These are phyloP conservation scores for Leishmania tropica DNA, from an alignment of 208 protist genomes.

Conservation along the genomic window DNA sequence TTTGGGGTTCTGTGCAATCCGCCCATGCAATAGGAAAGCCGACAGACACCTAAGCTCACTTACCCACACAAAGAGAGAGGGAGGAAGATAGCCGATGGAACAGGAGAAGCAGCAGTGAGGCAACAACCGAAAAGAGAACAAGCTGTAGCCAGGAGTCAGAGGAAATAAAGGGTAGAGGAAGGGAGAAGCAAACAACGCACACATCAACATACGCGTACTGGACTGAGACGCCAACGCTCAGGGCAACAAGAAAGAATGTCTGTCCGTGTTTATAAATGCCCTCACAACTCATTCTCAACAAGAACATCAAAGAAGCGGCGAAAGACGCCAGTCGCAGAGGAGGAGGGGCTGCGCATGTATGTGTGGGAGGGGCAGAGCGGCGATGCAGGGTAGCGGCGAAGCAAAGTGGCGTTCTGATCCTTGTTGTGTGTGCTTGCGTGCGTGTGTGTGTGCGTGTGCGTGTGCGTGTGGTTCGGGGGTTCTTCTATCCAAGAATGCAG, in stretches of 20 bases:
- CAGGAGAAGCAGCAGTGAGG: background rate
- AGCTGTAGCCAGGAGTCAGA: background rate
- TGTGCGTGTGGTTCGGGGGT: background rate
- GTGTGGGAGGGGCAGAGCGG: background rate
- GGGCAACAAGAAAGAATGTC: no score
- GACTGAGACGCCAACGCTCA: no score
- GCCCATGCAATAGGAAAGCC: background rate
- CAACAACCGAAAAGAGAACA: background rate
- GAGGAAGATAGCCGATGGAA: background rate
- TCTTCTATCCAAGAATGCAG: background rate
- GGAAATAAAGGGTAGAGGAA: no score
- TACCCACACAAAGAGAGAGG: background rate
- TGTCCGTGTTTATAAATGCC: no score
- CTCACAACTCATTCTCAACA: no score
- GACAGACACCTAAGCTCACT: background rate
- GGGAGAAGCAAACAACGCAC: no score
- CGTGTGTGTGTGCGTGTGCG: conserved; percentile 10
- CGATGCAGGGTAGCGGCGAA: background rate
- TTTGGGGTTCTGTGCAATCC: background rate
- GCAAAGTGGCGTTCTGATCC: background rate
- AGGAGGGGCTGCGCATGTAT: background rate
- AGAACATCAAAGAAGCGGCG: no score
- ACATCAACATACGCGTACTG: no score
- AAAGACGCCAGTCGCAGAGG: no score
- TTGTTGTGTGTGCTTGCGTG: background rate